Percentiles rank a stretch among this genome's conserved stretches.
Conservation (phyloP, 768 basidiomycete species). For the Collybia mongolica region DNA sequence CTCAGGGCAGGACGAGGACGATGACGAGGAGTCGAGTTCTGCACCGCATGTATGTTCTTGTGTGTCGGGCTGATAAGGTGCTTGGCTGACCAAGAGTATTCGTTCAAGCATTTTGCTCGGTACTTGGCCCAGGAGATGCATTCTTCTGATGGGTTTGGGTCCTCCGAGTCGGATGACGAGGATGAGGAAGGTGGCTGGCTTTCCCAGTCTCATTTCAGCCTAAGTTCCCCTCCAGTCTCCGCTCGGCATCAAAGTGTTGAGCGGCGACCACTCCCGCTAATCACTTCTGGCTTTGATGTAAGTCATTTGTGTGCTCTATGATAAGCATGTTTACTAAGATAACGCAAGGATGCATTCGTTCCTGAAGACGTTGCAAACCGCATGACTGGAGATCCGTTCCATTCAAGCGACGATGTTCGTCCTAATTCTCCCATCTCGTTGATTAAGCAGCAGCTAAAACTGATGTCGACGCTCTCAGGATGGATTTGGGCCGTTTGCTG, state of each 20-base stretch:
- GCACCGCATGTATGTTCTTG: conserved; percentile 40
- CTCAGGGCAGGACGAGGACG: conserved; percentile 44
- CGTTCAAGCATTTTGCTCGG: conserved; percentile 61
- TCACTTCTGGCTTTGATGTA: conserved; percentile 53
- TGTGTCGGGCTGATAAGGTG: neutral
- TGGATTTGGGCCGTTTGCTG: conserved; percentile 81
- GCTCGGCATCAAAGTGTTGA: conserved; percentile 38
- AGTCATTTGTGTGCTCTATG: conserved; percentile 20
- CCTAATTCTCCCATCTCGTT: neutral
- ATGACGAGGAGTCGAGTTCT: conserved; percentile 34
- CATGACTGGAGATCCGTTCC: conserved; percentile 50
- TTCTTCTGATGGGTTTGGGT: conserved; percentile 55
- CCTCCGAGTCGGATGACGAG: conserved; percentile 61
- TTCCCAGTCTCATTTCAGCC: conserved; percentile 70
- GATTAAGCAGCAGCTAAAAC: neutral
- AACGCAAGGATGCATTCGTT: conserved; percentile 51
- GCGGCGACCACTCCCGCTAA: conserved; percentile 36
- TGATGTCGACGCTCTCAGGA: conserved; percentile 37
- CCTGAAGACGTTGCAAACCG: conserved; percentile 32
- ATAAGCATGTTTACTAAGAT: neutral
- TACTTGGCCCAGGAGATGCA: conserved; percentile 78
- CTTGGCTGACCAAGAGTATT: conserved; percentile 2
- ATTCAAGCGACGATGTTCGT: conserved; percentile 51
- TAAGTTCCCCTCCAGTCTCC: conserved; percentile 48
- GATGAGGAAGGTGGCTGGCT: conserved; percentile 84